These are phyloP conservation scores for Musa itinerans DNA, from an alignment of 176 grass and related monocot genomes.

Conservation along the genomic window DNA sequence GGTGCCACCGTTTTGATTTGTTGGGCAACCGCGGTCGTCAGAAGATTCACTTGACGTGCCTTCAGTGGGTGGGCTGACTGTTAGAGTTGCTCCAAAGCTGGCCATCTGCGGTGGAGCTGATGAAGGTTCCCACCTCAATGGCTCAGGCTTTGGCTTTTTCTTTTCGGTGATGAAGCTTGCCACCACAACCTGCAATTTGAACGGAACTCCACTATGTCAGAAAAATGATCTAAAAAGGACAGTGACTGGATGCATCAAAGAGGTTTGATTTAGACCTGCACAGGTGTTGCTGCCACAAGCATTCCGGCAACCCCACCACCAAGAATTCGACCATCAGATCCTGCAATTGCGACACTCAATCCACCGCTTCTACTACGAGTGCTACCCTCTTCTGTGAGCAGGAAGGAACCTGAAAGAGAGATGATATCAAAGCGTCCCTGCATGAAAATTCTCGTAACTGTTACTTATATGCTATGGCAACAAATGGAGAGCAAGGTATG, in stretches of 20 bases:
- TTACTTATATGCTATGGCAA: neutral
- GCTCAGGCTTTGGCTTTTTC: slow-evolving; percentile 69
- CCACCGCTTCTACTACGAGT: slow-evolving; percentile 94
- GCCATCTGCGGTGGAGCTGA: slow-evolving; percentile 48
- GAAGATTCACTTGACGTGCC: slow-evolving; percentile 67
- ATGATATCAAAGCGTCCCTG: slow-evolving; percentile 98
- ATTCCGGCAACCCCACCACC: slow-evolving; percentile 94
- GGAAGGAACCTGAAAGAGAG: slow-evolving; percentile 89
- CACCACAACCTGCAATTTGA: slow-evolving; percentile 63
- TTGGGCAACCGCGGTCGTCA: slow-evolving; percentile 56
- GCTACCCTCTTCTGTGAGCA: slow-evolving; percentile 80
- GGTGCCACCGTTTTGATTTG: slow-evolving; percentile 38
- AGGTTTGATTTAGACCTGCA: slow-evolving; percentile 39
- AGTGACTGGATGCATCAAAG: neutral
- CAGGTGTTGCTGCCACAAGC: slow-evolving; percentile 78
- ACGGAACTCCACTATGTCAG: neutral
- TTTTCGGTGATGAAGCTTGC: slow-evolving; percentile 93
- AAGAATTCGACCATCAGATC: slow-evolving; percentile 87
- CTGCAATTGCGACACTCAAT: slow-evolving; percentile 82
- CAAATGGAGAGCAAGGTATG: neutral
- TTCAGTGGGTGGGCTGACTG: slow-evolving; percentile 51
- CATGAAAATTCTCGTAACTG: slow-evolving; percentile 5
- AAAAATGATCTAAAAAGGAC: neutral
- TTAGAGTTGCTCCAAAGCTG: slow-evolving; percentile 39
- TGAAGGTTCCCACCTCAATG: slow-evolving; percentile 53